phyloP scores from a whole-genome alignment of 2,329 filamentous ascomycete species.

The Sclerotinia subarctica region DNA sequence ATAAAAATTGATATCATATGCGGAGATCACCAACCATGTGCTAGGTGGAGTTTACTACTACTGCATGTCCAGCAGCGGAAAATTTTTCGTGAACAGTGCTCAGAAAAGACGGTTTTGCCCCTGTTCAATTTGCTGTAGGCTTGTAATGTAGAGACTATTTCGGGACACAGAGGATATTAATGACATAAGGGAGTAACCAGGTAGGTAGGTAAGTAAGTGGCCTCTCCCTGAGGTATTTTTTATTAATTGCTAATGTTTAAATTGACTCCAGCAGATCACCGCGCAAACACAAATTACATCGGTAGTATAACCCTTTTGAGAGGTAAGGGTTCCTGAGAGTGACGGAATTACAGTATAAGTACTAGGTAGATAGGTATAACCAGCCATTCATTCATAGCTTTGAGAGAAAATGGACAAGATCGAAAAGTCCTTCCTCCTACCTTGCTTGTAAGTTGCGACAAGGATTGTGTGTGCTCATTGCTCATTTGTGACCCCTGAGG shows the following conservation, averaged over 20 bases:
- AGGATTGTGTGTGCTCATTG: not conserved
- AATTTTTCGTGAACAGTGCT: conserved; percentile 18
- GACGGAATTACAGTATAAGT: no score
- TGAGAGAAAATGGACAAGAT: not conserved
- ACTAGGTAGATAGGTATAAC: no score
- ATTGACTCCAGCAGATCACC: no score
- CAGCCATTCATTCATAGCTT: not conserved
- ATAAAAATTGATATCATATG: conserved; percentile 12
- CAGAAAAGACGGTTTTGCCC: not conserved
- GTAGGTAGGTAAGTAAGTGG: no score
- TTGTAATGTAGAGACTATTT: not conserved
- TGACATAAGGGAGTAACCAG: not conserved
- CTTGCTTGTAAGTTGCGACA: not conserved
- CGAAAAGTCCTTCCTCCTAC: not conserved
- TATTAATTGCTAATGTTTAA: not conserved
- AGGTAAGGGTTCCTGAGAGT: no score
- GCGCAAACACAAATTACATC: no score
- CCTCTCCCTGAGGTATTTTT: not conserved
- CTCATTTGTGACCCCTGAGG: conserved; percentile 2
- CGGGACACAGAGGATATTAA: not conserved
- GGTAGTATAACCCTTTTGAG: not conserved
- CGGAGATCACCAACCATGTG: conserved; percentile 8
- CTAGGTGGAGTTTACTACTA: conserved; percentile 12
- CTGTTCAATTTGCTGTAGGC: not conserved
- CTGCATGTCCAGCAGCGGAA: conserved; percentile 15